A percentile compares a stretch with the other conserved stretches of the same genome.
Conservation (phyloP, 805 yeast species). For the Peterozyma toletana region DNA sequence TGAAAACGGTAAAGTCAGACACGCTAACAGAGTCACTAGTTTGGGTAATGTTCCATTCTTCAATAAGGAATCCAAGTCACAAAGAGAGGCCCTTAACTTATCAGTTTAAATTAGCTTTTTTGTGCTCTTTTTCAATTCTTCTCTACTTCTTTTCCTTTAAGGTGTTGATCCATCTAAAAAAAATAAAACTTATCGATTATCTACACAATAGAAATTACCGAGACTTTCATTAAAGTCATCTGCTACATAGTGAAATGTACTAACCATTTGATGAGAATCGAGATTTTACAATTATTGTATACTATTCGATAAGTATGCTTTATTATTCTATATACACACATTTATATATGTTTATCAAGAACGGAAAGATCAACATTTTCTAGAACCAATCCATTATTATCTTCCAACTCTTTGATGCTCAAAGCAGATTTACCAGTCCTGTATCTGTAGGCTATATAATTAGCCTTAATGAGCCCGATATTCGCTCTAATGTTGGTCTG, state of each 20-base stretch:
- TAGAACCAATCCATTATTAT: conserved; percentile 25
- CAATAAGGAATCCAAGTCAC: conserved; percentile 42
- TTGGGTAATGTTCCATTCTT: conserved; percentile 48
- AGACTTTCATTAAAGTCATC: too few relatives aligned
- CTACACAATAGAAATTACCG: too few relatives aligned
- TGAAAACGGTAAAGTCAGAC: conserved; percentile 30
- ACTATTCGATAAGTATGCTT: background rate
- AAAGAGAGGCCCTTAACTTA: conserved; percentile 43
- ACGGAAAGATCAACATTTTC: conserved; percentile 15
- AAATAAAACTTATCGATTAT: too few relatives aligned
- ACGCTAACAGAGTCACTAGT: conserved; percentile 46
- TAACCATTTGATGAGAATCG: too few relatives aligned
- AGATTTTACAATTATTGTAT: too few relatives aligned
- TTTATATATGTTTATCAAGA: conserved; percentile 2
- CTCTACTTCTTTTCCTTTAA: too few relatives aligned
- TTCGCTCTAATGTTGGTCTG: conserved; percentile 35
- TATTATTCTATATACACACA: background rate
- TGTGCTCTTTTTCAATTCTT: too few relatives aligned
- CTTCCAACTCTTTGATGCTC: conserved; percentile 30
- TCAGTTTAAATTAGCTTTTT: conserved; percentile 2
- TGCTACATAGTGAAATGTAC: too few relatives aligned
- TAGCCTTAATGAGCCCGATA: conserved; percentile 36
- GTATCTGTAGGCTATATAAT: conserved; percentile 30
- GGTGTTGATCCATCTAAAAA: too few relatives aligned
- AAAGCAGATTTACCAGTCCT: conserved; percentile 29